Evolutionary conservation across 148 eudicot species (phyloP).

Genomic region (Fagopyrum esculentum): DNA sequence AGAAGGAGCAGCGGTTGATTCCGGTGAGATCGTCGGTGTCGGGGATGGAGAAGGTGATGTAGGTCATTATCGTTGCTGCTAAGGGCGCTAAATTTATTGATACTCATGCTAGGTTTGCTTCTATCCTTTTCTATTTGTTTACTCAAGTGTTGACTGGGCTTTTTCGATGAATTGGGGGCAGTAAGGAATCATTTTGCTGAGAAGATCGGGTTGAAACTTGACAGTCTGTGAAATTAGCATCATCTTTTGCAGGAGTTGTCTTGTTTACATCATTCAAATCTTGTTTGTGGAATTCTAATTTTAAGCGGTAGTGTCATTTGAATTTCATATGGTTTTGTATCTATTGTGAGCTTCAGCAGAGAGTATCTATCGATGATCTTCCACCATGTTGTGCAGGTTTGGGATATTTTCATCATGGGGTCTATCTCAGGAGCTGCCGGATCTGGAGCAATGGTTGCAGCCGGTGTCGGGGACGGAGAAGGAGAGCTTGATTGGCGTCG

Average conservation of each 20-base stretch:
- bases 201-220: neutral
- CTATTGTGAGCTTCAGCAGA: neutral
- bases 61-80: conserved; percentile 65
- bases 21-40: no score
- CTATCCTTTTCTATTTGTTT: neutral
- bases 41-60: no score
- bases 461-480: no score
- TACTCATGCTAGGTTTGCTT: conserved; percentile 71
- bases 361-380: neutral
- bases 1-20: no score
- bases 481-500: no score
- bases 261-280: neutral
- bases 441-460: no score
- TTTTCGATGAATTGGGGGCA: neutral
- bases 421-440: conserved; percentile 96
- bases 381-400: conserved; percentile 37
- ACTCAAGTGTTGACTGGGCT: neutral
- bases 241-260: neutral
- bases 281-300: neutral
- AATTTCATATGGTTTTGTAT: neutral
- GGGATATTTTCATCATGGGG: conserved; percentile 99
- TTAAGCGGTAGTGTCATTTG: neutral
- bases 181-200: neutral
- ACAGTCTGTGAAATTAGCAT: neutral
- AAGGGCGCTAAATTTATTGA: conserved; percentile 75